Evolutionary conservation across 495 filamentous ascomycete species (phyloP).

Genomic region (Penicillium alfredii): DNA sequence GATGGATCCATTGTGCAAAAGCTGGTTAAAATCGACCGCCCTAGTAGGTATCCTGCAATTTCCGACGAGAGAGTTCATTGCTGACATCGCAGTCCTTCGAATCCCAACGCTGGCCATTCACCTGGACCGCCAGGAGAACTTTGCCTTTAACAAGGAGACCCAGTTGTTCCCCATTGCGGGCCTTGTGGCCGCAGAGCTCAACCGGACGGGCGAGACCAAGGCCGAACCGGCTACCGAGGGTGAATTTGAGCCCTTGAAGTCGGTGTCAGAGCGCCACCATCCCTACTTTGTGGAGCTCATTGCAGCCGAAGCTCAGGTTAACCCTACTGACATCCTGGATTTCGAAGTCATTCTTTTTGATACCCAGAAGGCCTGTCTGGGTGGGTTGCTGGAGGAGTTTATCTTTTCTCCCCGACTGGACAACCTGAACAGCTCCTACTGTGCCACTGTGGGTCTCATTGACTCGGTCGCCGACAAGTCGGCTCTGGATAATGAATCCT

Average conservation of each 20-base stretch:
- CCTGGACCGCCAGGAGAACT: slow-evolving; percentile 75
- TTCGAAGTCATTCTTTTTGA: slow-evolving; percentile 97
- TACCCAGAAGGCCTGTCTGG: slow-evolving; percentile 82
- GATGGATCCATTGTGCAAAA: slow-evolving; percentile 74
- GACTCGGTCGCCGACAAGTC: slow-evolving; percentile 58
- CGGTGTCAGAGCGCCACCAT: slow-evolving; percentile 80
- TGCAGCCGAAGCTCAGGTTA: slow-evolving; percentile 68
- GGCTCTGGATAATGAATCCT: slow-evolving; percentile 64
- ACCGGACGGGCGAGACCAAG: slow-evolving; percentile 53
- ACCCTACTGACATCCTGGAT: slow-evolving; percentile 69
- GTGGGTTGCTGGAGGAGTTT: slow-evolving; percentile 87
- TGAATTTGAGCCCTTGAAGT: slow-evolving; percentile 61
- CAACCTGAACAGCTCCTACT: slow-evolving; percentile 93
- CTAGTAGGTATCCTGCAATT: slow-evolving; percentile 44
- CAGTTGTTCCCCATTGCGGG: slow-evolving; percentile 93
- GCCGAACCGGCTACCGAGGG: slow-evolving; percentile 33
- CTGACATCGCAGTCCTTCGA: slow-evolving; percentile 55
- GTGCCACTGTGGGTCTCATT: slow-evolving; percentile 74
- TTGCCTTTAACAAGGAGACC: slow-evolving; percentile 92
- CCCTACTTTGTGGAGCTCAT: slow-evolving; percentile 78
- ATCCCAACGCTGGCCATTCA: slow-evolving; percentile 94
- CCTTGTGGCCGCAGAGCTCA: slow-evolving; percentile 78
- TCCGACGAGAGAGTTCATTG: neutral
- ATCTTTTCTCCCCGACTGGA: slow-evolving; percentile 91
- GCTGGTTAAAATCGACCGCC: slow-evolving; percentile 83